phyloP scores from a whole-genome alignment of 257 asterid genomes.

The Verbascum thapsus region DNA sequence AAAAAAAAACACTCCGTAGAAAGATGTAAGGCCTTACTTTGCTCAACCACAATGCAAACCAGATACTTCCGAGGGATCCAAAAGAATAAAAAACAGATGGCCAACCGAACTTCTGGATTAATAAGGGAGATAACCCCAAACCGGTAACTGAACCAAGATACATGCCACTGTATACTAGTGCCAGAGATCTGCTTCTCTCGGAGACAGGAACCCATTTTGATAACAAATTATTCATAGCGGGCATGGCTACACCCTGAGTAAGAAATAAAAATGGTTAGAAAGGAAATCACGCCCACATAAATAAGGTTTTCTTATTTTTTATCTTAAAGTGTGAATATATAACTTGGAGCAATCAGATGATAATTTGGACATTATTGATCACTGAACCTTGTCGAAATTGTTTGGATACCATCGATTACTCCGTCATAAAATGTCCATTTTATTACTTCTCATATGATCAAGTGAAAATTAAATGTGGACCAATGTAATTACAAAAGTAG shows the following conservation, averaged over 20 bases:
- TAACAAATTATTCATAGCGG: constrained; percentile 91
- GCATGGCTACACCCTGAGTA: constrained; percentile 88
- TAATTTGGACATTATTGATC: background rate
- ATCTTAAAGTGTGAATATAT: constrained; percentile 4
- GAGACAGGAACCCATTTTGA: constrained; percentile 98
- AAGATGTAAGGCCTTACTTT: constrained; percentile 55
- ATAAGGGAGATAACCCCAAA: constrained; percentile 75
- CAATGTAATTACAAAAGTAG: constrained; percentile 20
- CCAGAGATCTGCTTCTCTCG: constrained; percentile 98
- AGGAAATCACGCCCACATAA: background rate
- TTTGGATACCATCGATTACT: background rate
- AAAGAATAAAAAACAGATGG: constrained; percentile 92
- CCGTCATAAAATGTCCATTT: background rate
- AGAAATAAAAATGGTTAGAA: constrained; percentile 9
- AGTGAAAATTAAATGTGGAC: background rate
- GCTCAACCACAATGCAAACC: constrained; percentile 92
- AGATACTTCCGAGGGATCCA: constrained; percentile 91
- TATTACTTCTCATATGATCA: background rate
- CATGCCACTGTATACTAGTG: constrained; percentile 98
- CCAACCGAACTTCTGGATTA: constrained; percentile 91
- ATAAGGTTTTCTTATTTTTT: background rate
- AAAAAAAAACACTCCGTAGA: constrained; percentile 18
- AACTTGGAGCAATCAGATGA: background rate
- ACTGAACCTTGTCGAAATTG: constrained; percentile 4
- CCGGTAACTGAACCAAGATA: constrained; percentile 98